Evolutionary conservation across 1,284 basidiomycete species (phyloP).

Genomic region (Boletus semigastroideus): DNA sequence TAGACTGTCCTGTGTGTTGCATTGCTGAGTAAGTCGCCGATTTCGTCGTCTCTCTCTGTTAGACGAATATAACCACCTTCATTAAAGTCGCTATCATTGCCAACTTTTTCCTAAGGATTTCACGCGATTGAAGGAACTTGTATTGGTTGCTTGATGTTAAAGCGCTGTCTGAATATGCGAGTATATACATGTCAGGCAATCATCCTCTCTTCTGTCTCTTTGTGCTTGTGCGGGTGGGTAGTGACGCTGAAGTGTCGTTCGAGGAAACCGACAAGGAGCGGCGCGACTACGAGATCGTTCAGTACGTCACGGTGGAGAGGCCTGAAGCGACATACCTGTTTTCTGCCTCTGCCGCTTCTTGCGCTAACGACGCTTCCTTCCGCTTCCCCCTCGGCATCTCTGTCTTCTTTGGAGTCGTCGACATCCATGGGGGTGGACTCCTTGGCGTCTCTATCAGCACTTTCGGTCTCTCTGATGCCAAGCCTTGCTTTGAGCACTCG

Average conservation of each 20-base stretch:
- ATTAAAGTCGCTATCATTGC: conserved; percentile 78
- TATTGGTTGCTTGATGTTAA: conserved; percentile 12
- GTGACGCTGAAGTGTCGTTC: conserved; percentile 59
- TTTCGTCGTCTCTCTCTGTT: neutral
- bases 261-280: conserved; percentile 66
- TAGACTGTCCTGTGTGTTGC: conserved; percentile 87
- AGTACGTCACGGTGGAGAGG: conserved; percentile 1
- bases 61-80: conserved; percentile 4
- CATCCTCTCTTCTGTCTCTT: conserved; percentile 60
- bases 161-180: conserved; percentile 1
- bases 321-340: conserved; percentile 45
- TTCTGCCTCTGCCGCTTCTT: conserved; percentile 56
- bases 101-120: conserved; percentile 87
- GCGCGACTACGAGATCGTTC: conserved; percentile 40
- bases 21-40: conserved; percentile 63
- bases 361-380: conserved; percentile 56
- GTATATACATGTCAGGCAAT: conserved; percentile 12
- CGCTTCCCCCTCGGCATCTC: conserved; percentile 40
- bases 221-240: conserved; percentile 46
- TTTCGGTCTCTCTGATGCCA: conserved; percentile 52
- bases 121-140: conserved; percentile 33
- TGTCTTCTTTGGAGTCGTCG: conserved; percentile 40
- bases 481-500: conserved; percentile 66
- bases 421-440: conserved; percentile 36
- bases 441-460: conserved; percentile 34